Evolutionary conservation across 768 basidiomycete species (phyloP).

Genomic region (Trametes villosa): DNA sequence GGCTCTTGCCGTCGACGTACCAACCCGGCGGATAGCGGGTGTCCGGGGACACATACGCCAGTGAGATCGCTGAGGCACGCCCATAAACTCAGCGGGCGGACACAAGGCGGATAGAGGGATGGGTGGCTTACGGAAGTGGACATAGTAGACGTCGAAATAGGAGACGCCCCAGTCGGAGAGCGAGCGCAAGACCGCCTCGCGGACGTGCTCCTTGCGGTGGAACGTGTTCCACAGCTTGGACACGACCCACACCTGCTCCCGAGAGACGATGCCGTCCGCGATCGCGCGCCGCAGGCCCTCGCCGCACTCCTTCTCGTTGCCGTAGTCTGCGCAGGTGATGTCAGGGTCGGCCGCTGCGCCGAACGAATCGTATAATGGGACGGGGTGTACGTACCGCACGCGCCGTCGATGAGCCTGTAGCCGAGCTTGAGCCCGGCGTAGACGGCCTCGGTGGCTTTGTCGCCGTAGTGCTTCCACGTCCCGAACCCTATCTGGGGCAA

Average conservation of each 20-base stretch:
- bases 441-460: conserved; percentile 26
- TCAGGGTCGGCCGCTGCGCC: neutral
- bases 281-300: conserved; percentile 41
- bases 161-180: conserved; percentile 45
- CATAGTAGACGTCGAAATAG: conserved; percentile 36
- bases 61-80: conserved; percentile 40
- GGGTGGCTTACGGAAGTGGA: conserved; percentile 30
- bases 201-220: conserved; percentile 43
- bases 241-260: conserved; percentile 44
- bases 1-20: conserved; percentile 40
- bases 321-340: conserved; percentile 37
- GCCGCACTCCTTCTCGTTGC: conserved; percentile 46
- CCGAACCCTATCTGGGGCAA: conserved; percentile 30
- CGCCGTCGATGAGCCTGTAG: conserved; percentile 29
- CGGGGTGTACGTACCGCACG: conserved; percentile 19
- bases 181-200: conserved; percentile 36
- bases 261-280: conserved; percentile 44
- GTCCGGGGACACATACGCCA: conserved; percentile 43
- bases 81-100: neutral
- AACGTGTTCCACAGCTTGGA: conserved; percentile 46
- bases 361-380: neutral
- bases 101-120: too few species aligned
- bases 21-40: conserved; percentile 48
- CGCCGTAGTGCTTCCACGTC: conserved; percentile 30
- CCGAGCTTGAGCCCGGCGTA: conserved; percentile 27